Base-by-base conservation (phyloP, 306 rosid genomes). In the Rubus idaeus region DNA sequence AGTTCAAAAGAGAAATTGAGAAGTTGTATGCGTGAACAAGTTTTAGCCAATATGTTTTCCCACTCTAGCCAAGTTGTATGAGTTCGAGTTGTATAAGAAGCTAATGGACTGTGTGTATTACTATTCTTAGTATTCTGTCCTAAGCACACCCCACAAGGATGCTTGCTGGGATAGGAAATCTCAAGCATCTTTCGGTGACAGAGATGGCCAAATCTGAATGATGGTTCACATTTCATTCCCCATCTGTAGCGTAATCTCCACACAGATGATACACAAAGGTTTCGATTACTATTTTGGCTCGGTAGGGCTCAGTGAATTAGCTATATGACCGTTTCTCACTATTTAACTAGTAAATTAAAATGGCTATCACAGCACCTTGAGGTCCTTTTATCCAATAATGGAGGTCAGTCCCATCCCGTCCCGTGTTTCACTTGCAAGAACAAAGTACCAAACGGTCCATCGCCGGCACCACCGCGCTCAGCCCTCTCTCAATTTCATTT, bases 1-100 rank as follows among this genome's bases (percentile, higher is more conserved):
- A 84, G 85, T 94, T 92, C 87, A 90, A 84, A 83, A 83, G 85
- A 30, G 95, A 89, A 66, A 96, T 94, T 20, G 61, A 75, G 37
- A 85, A 88, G 86, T 79, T 94, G 75, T 89, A 94, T 79, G 90
- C 78, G 39, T 94, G 90, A 90, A 21, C 46, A 20, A n/a, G 37
- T 70, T 23, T 23, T 75, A 41, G 37, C 9, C 23, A 44, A 46
- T 62, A 13, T 14, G 3, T 50, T 75, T 66, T 49, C 13, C 49
- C n/a, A 10, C 6, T 57, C 21, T 57, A 26, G 42, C 42, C n/a
- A 6, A 30, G 68, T 35, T 30, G 8, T 30, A 30, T 30, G 73
- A 11, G n/a, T 44, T 21, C 0, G 11, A 5, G 40, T 45, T 45
- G 20, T 45, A 6, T 50, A 47, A 49, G 14, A 49, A 50, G 46